Conservation (phyloP, 1,139 yeast genomes). For the Saccharomyces hybrid region DNA sequence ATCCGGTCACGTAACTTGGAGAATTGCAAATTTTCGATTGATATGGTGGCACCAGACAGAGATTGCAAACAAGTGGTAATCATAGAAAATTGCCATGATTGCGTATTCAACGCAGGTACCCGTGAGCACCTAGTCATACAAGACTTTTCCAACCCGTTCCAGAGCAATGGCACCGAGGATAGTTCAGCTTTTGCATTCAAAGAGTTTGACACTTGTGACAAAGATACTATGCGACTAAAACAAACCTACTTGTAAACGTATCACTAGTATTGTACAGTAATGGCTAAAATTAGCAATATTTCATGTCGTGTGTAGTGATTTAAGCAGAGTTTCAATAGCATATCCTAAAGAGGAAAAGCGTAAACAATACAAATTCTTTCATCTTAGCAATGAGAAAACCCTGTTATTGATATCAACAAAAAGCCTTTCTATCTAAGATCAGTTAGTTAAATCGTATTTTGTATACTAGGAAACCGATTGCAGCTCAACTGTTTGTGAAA, state of each 20-base stretch:
- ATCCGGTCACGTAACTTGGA: slow-evolving; percentile 16
- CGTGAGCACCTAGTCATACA: slow-evolving; percentile 4
- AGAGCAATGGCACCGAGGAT: neutral
- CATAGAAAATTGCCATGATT: slow-evolving; percentile 16
- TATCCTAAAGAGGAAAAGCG: slow-evolving; percentile 7
- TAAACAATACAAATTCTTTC: slow-evolving; percentile 4
- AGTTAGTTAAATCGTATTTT: neutral
- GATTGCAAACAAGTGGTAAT: slow-evolving; percentile 14
- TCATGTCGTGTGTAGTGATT: neutral
- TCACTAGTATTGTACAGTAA: neutral
- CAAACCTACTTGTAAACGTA: neutral
- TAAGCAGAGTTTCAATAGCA: neutral
- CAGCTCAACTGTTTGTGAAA: neutral
- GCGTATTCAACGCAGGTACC: slow-evolving; percentile 12
- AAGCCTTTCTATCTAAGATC: neutral
- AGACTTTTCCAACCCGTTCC: neutral
- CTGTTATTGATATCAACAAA: neutral
- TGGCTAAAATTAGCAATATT: neutral
- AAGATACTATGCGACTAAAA: slow-evolving; percentile 1
- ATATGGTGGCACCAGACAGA: neutral
- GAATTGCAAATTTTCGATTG: slow-evolving; percentile 14
- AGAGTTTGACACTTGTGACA: slow-evolving; percentile 2
- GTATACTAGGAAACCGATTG: neutral
- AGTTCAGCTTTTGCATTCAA: neutral
- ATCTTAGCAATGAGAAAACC: neutral